Percentiles rank a stretch among this genome's conserved stretches.
Evolutionary conservation across 208 protist species (phyloP).

Genomic region (Jaenimonas drosophilae): DNA sequence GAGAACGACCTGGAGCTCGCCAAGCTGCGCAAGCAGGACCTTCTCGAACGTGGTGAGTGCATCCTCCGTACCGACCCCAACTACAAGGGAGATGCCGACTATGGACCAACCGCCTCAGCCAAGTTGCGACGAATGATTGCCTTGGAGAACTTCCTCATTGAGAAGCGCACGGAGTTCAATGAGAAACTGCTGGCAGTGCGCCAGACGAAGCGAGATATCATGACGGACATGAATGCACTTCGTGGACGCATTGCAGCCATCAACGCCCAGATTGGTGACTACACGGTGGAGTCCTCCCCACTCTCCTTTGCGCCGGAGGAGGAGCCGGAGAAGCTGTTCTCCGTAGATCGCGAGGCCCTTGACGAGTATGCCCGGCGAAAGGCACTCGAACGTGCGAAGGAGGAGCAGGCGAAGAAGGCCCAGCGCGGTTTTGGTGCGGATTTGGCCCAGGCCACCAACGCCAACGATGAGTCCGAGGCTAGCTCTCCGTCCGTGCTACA

Average conservation of each 20-base stretch:
- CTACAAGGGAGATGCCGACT: constrained; percentile 73
- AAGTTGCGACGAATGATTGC: constrained; percentile 92
- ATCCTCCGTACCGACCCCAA: constrained; percentile 86
- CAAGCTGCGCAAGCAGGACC: constrained; percentile 55
- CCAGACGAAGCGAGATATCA: constrained; percentile 75
- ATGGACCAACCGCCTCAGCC: constrained; percentile 85
- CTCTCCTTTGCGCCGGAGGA: constrained; percentile 33
- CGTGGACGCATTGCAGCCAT: constrained; percentile 67
- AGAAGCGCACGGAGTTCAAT: constrained; percentile 88
- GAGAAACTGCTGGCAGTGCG: constrained; percentile 77
- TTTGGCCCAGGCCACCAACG: constrained; percentile 26
- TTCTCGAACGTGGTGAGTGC: constrained; percentile 86
- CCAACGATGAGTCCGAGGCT: constrained; percentile 1
- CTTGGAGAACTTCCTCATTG: constrained; percentile 79
- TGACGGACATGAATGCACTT: constrained; percentile 57
- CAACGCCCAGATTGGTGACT: constrained; percentile 47
- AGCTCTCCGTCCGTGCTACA: background rate
- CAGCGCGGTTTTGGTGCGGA: constrained; percentile 84
- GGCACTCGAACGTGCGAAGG: constrained; percentile 26
- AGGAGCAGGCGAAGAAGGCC: constrained; percentile 71
- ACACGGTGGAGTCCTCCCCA: constrained; percentile 7
- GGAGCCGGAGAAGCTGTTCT: constrained; percentile 59
- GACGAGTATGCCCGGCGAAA: constrained; percentile 45
- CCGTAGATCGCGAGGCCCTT: constrained; percentile 45
- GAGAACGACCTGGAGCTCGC: constrained; percentile 69